Conservation (phyloP, 1,284 basidiomycete species). For the Takashimella koratensis region DNA sequence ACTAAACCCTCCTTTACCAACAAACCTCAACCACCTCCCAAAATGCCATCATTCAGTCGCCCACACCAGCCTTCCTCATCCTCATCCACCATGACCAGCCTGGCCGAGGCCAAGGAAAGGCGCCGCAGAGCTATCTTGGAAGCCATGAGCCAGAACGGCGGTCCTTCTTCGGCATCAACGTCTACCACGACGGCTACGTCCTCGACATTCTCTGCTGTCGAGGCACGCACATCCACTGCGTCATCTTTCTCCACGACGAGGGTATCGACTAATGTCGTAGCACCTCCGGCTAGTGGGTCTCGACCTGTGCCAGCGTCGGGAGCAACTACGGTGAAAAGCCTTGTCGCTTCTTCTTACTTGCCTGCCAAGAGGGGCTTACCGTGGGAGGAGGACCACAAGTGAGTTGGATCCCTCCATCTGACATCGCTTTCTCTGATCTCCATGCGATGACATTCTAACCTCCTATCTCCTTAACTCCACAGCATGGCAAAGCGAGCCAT, state of each 20-base stretch:
- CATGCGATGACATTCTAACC: neutral
- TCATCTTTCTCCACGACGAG: too few species aligned
- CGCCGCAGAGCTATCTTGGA: conserved; percentile 43
- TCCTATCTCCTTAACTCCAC: neutral
- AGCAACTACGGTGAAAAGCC: neutral
- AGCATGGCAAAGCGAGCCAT: conserved; percentile 18
- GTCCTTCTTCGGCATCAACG: conserved; percentile 5
- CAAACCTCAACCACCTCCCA: too few species aligned
- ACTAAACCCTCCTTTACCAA: conserved; percentile 1
- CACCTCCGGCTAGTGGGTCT: too few species aligned
- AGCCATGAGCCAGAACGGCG: conserved; percentile 27
- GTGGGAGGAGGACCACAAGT: conserved; percentile 39
- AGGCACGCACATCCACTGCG: too few species aligned
- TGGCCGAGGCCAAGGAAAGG: conserved; percentile 30
- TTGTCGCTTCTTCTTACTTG: neutral
- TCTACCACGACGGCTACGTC: conserved; percentile 1
- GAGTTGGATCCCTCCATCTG: conserved; percentile 5
- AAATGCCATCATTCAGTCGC: too few species aligned
- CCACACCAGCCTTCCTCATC: too few species aligned
- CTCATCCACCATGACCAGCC: conserved; percentile 5
- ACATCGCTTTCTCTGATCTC: neutral
- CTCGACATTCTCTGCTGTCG: too few species aligned
- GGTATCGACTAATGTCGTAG: too few species aligned
- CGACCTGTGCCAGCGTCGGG: too few species aligned
- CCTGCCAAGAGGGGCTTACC: conserved; percentile 29